Base-by-base conservation (phyloP, 345 rosid species). In the Nephelium lappaceum region DNA sequence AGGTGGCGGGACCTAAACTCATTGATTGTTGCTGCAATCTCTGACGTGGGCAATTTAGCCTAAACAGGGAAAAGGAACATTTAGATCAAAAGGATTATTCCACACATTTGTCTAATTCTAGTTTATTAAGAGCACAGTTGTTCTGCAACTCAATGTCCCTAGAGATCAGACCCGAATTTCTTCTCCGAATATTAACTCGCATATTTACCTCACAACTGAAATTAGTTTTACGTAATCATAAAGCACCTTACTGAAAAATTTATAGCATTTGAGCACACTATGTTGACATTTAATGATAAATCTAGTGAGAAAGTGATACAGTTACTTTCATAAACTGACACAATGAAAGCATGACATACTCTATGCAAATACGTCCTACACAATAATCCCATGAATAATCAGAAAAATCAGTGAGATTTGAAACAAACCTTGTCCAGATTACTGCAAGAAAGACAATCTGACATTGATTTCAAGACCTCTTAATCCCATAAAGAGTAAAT, bases 1-100 rank as follows among this genome's bases (percentile, higher is more conserved):
- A 96, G 85, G 80, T 96, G 99, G 71, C 98, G 99, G 47, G 92
- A 86, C 82, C 99, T 92, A 80, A 91, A 95, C 81, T 93, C 98
- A 45, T 93, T 95, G 77, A 95, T 95, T 42, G 99, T 89, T 57
- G 94, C 87, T 51, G 97, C 95, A 25, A 96, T 96, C 89, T 93
- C 99, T 0, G 97, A 92, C 16, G 75, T 81, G 12, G 99, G 99
- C 78, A 95, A 82, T 86, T 95, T 95, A 70, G 96, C 93, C 98
- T 95, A 79, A 11, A 86, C n/a, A 73, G 58, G 60, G 60, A 67
- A 73, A 61, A 25, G 6, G 11, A 5, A 42, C 61, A 55, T 39
- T 71, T 24, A 65, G 66, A 67, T 43, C 58, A 10, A 57, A 67
- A 49, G n/a, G 39, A 63, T 39, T 2, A 18, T 21, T n/a, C 49